These are phyloP conservation scores for Plantago lanceolata DNA, from an alignment of 305 asterid species.

Conservation along the genomic window DNA sequence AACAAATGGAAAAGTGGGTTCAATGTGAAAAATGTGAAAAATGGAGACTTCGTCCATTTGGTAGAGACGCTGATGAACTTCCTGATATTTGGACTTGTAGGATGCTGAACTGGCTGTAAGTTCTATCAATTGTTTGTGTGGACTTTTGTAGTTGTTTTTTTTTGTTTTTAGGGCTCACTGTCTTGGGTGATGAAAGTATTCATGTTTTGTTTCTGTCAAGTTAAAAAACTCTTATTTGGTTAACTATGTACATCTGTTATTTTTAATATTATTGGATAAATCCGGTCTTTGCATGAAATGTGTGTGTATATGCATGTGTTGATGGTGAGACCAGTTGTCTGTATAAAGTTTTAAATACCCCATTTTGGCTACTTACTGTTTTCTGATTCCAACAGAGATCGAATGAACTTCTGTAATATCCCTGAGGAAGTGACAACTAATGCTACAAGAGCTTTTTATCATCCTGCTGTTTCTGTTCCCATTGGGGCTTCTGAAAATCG, in stretches of 20 bases:
- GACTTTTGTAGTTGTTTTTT: conserved; percentile 16
- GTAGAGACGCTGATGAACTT: conserved; percentile 68
- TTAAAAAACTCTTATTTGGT: not conserved
- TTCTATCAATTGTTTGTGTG: conserved; percentile 25
- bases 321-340: too few species aligned
- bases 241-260: too few species aligned
- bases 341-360: too few species aligned
- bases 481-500: conserved; percentile 46
- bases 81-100: conserved; percentile 89
- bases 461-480: conserved; percentile 46
- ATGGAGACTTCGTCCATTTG: conserved; percentile 96
- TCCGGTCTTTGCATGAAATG: too few species aligned
- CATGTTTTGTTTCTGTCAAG: not conserved
- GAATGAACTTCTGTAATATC: conserved; percentile 77
- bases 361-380: conserved; percentile 23
- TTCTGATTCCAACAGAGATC: conserved; percentile 59
- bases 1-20: too few species aligned
- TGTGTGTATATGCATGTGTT: too few species aligned
- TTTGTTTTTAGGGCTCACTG: conserved; percentile 2
- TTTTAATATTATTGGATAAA: too few species aligned
- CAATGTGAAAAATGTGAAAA: conserved; percentile 72
- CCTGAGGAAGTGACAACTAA: conserved; percentile 85
- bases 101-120: conserved; percentile 98
- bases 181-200: not conserved
- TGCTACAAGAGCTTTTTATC: conserved; percentile 70